Base-by-base conservation (phyloP, 2,329 filamentous ascomycete genomes). In the Ascochyta clinopodiicola region DNA sequence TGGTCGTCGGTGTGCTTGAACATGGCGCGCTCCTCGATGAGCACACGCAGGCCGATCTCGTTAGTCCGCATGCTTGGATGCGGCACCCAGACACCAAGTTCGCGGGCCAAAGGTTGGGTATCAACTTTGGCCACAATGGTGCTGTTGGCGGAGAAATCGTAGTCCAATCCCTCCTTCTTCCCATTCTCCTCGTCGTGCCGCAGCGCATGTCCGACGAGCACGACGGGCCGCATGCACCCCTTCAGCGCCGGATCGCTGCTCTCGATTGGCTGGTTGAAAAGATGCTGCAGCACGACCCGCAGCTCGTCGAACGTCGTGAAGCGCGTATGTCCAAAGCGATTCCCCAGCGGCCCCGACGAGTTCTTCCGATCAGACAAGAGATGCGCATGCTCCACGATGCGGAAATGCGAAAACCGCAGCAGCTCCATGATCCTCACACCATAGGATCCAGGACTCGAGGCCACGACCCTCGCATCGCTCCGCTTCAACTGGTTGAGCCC, bases 171-270 rank as follows among this genome's bases (percentile, higher is more conserved):
- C 17, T 58, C 53, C 15, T 53, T 50, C 17, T 60, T 60, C 1
- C 65, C 32, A n/a, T 67, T 68, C 13, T 60, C 51, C 7, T 50
- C 37, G 32, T 71, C 67, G 13, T 68, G 59, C 2, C 36, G 27
- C 1, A 69, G 22, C 0, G 67, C 66, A 10, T 70, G 67, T 1
- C 68, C 68, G 7, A 71, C 47, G 9, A 70, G 25, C 3, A 71
- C 40, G 8, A 71, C 51, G 0, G 67, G 68, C 10, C 56, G 49
- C 42, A 64, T 57, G 9, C 46, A 59, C 5, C 56, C 49, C 6
- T 51, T 17, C 3, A 62, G 37, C 7, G 36, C 52, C 0, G 42
- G 38, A 0, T 61, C 43, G 1, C 43, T n/a, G 3, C 29, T 48
- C 10, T 25, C 25, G 21, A 71, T 60, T 0, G 50, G 56, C 35